Evolutionary conservation across 2,329 filamentous ascomycete genomes (phyloP).

Genomic region (Exophiala sideris): DNA sequence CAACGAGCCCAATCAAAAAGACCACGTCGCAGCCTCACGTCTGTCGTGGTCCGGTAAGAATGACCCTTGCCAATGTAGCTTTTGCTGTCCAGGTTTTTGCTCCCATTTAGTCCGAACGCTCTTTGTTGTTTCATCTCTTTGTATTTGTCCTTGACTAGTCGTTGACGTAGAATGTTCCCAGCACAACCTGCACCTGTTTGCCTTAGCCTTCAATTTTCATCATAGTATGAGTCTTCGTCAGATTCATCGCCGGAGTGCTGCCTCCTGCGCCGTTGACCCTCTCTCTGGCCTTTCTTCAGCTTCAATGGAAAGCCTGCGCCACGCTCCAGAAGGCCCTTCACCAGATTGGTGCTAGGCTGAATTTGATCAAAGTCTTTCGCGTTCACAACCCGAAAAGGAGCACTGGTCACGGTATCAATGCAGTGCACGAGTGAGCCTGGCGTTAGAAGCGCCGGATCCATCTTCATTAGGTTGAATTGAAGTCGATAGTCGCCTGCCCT

Average conservation of each 20-base stretch:
- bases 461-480: conserved; percentile 45
- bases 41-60: too few relatives aligned
- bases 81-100: too few relatives aligned
- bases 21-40: too few relatives aligned
- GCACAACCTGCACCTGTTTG: too few relatives aligned
- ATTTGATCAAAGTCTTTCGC: conserved; percentile 31
- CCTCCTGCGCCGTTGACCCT: conserved; percentile 22
- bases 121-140: too few relatives aligned
- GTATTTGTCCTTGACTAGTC: too few relatives aligned
- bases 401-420: conserved; percentile 17
- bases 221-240: conserved; percentile 17
- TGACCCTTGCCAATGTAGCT: too few relatives aligned
- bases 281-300: conserved; percentile 28
- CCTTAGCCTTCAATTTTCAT: conserved; percentile 1
- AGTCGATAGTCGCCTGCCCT: conserved; percentile 44
- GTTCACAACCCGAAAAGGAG: conserved; percentile 28
- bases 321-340: conserved; percentile 26
- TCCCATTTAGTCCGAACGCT: too few relatives aligned
- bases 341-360: conserved; percentile 28
- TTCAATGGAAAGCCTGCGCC: conserved; percentile 29
- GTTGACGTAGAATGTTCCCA: too few relatives aligned
- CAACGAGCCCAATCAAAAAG: too few relatives aligned
- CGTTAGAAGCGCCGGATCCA: conserved; percentile 14
- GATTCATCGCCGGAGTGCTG: conserved; percentile 18
- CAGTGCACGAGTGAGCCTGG: conserved; percentile 15